A percentile compares a stretch with the other conserved stretches of the same genome.
Conservation (phyloP, 2,329 filamentous ascomycete species). For the Neopestalotiopsis rosae region DNA sequence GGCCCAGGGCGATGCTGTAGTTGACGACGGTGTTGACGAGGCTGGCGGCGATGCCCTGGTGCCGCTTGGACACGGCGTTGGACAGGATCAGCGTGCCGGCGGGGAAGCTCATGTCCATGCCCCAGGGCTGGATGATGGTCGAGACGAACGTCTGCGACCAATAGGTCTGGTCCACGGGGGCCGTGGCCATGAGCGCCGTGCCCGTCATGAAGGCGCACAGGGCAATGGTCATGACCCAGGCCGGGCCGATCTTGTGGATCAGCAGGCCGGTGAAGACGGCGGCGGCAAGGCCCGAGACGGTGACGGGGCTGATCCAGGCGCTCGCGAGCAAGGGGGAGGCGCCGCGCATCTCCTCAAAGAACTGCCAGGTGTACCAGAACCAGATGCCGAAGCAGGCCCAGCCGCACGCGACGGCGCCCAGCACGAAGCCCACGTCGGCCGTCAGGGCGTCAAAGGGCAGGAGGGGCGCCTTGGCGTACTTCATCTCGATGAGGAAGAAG, state of each 20-base stretch:
- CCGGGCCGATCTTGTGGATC: conserved; percentile 37
- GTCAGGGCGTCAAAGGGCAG: conserved; percentile 59
- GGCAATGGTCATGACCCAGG: conserved; percentile 30
- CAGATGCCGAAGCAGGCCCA: conserved; percentile 62
- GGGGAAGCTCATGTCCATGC: conserved; percentile 63
- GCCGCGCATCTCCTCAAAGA: conserved; percentile 49
- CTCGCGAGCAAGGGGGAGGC: conserved; percentile 36
- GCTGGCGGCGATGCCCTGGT: conserved; percentile 41
- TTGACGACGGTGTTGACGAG: conserved; percentile 63
- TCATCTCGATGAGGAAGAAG: conserved; percentile 58
- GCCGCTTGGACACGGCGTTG: conserved; percentile 39
- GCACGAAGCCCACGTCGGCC: conserved; percentile 57
- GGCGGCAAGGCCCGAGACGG: conserved; percentile 33
- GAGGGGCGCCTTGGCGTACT: conserved; percentile 54
- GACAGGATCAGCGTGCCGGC: conserved; percentile 56
- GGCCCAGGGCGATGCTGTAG: conserved; percentile 60
- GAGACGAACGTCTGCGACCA: conserved; percentile 59
- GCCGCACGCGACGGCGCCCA: conserved; percentile 58
- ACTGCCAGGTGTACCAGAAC: conserved; percentile 56
- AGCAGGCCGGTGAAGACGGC: conserved; percentile 38
- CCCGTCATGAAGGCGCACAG: conserved; percentile 32
- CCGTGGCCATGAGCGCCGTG: conserved; percentile 32
- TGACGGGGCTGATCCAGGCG: conserved; percentile 36
- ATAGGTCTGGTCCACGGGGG: conserved; percentile 54
- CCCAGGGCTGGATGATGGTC: conserved; percentile 51